phyloP scores from a whole-genome alignment of 1,284 basidiomycete genomes.

The Bjerkandera adusta region DNA sequence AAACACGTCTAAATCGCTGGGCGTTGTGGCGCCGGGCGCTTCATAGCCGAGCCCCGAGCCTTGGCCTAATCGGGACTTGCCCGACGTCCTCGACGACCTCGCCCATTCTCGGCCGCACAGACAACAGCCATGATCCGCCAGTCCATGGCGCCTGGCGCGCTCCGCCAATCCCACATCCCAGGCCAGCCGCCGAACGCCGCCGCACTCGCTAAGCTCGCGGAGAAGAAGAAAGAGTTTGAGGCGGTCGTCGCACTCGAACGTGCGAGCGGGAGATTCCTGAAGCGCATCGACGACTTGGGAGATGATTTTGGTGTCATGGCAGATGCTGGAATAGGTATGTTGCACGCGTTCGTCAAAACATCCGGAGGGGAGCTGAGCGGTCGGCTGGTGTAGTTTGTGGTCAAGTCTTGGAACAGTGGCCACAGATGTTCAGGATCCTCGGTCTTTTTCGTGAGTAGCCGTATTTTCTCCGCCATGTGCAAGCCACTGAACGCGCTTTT shows the following conservation, averaged over 20 bases:
- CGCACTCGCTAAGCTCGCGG: conserved; percentile 51
- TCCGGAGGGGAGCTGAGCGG: background rate
- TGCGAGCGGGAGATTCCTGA: conserved; percentile 59
- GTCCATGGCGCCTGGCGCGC: conserved; percentile 50
- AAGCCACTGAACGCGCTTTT: background rate
- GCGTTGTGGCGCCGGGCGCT: background rate
- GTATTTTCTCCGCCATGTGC: background rate
- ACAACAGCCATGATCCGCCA: conserved; percentile 45
- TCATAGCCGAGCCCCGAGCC: background rate
- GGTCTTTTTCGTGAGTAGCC: conserved; percentile 57
- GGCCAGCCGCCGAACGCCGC: conserved; percentile 45
- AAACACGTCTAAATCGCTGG: background rate
- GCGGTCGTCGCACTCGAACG: conserved; percentile 70
- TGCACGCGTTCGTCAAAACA: background rate
- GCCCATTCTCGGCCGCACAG: background rate
- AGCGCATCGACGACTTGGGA: conserved; percentile 63
- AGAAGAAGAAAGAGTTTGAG: conserved; percentile 80
- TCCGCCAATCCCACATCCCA: conserved; percentile 45
- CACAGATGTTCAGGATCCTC: conserved; percentile 76
- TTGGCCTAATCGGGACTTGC: no score
- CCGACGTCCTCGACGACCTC: background rate
- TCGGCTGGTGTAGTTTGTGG: conserved; percentile 53
- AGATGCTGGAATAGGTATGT: conserved; percentile 63
- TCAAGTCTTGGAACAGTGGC: conserved; percentile 76
- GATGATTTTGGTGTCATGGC: conserved; percentile 76